These are phyloP conservation scores for Mycena latifolia DNA, from an alignment of 768 basidiomycete species.

Conservation along the genomic window DNA sequence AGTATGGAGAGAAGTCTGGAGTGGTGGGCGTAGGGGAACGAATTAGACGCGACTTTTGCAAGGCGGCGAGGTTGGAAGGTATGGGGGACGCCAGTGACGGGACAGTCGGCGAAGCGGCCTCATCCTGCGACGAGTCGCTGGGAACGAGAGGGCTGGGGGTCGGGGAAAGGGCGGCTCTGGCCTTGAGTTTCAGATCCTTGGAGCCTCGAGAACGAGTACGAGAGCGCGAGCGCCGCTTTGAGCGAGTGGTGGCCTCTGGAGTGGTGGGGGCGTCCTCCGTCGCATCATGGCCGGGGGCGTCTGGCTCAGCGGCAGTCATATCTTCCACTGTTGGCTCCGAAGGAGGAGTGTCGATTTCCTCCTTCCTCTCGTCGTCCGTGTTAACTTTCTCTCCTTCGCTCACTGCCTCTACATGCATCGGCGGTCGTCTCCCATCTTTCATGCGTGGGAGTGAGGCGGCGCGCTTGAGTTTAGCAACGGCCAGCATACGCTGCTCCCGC, in stretches of 20 bases:
- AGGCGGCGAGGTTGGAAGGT: slow-evolving; percentile 67
- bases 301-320: slow-evolving; percentile 44
- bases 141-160: slow-evolving; percentile 57
- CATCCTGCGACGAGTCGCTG: slow-evolving; percentile 82
- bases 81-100: slow-evolving; percentile 56
- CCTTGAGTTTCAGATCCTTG: slow-evolving; percentile 78
- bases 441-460: slow-evolving; percentile 92
- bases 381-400: slow-evolving; percentile 82
- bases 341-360: slow-evolving; percentile 45
- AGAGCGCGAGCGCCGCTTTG: slow-evolving; percentile 80
- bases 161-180: slow-evolving; percentile 61
- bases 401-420: slow-evolving; percentile 86
- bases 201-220: slow-evolving; percentile 85
- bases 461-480: slow-evolving; percentile 91
- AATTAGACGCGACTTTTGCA: slow-evolving; percentile 59
- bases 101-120: slow-evolving; percentile 54
- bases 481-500: slow-evolving; percentile 86
- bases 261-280: slow-evolving; percentile 56
- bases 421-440: slow-evolving; percentile 91
- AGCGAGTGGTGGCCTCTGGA: slow-evolving; percentile 57
- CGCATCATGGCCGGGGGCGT: slow-evolving; percentile 45
- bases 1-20: slow-evolving; percentile 67
- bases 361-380: slow-evolving; percentile 52
- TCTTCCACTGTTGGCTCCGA: slow-evolving; percentile 38
- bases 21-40: slow-evolving; percentile 67